A percentile compares a stretch with the other conserved stretches of the same genome.
Conservation (phyloP, 768 basidiomycete species). For the Auricularia auricula-judae region DNA sequence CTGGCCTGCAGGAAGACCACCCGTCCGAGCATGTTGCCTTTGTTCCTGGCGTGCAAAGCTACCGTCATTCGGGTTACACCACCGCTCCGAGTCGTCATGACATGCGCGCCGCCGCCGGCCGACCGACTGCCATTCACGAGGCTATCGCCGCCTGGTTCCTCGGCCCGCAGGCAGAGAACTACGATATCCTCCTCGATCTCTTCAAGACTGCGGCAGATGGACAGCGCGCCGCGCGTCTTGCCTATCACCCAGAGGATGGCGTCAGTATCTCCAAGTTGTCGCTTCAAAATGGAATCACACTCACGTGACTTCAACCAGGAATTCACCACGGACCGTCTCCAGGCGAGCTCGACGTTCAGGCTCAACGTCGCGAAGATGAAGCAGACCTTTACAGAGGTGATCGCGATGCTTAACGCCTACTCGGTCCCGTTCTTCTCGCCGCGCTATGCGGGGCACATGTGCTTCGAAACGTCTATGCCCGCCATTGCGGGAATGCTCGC, state of each 20-base stretch:
- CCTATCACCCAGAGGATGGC: conserved; percentile 22
- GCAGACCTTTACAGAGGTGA: conserved; percentile 8
- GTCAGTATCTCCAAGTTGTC: conserved; percentile 8
- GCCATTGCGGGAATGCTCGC: conserved; percentile 14
- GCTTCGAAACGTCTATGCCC: conserved; percentile 23
- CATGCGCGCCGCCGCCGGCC: too few relatives aligned
- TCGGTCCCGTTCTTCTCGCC: conserved; percentile 30
- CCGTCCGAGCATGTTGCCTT: too few relatives aligned
- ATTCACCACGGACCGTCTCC: too few relatives aligned
- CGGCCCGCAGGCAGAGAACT: conserved; percentile 29
- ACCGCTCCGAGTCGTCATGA: too few relatives aligned
- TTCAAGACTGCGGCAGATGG: conserved; percentile 18
- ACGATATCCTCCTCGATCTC: conserved; percentile 15
- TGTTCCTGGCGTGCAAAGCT: too few relatives aligned
- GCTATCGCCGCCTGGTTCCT: conserved; percentile 26
- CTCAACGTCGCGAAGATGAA: not conserved
- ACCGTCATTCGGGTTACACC: too few relatives aligned
- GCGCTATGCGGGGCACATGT: conserved; percentile 32
- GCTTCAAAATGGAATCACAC: too few relatives aligned
- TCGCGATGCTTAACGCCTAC: conserved; percentile 19
- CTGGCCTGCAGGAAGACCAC: too few relatives aligned
- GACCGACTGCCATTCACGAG: too few relatives aligned
- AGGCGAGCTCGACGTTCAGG: too few relatives aligned
- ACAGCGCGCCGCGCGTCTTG: conserved; percentile 14
- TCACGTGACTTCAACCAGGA: too few relatives aligned